Evolutionary conservation across 2,329 filamentous ascomycete species (phyloP), one percentile per base, ranked within the genome.

Genomic region (Penicillium sp.): DNA sequence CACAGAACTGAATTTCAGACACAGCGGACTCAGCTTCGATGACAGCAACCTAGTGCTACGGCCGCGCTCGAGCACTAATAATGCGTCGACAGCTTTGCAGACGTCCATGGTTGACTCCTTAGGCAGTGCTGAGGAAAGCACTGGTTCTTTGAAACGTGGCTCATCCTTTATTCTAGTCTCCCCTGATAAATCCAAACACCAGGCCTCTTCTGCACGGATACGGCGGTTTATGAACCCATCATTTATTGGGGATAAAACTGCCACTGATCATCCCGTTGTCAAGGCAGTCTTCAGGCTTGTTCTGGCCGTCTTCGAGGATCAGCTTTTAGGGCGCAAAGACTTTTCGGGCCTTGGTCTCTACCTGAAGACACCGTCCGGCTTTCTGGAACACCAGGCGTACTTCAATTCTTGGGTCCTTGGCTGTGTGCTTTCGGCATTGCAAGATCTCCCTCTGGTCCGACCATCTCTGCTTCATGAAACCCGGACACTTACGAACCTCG

Each of bases 151-250:
- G 24, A 82, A 84, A 31, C 82, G 90, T 59, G 85, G 87, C 2
- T 96, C 91, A 0, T 96, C 91, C 0, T 98, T 97, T 65, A 83
- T 97, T 28, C 78, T 98, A 2, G 76, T 98, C 21, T 89, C 87
- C 6, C 79, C 87, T 3, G 81, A 87, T 49, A 80, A 80, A 49
- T 74, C 77, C 0, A 76, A 78, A 9, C 71, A 79, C 44, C 70
- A 73, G 1, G 78, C 81, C 2, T 82, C 79, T 12, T 74, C 80
- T 32, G 78, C 84, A 13, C 79, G 80, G 13, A 72, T 91, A 45
- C 82, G 78, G 29, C 78, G 81, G 13, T 73, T 81, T 15, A 76
- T 85, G 57, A 80, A 79, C 1, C 78, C 83, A 72, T 59, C 80
- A 75, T 56, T 77, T 74, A 49, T 73, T 64, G 41, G 67, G 67